These are phyloP conservation scores for Amaranthus cruentus DNA, from an alignment of 148 eudicot species.

Conservation along the genomic window DNA sequence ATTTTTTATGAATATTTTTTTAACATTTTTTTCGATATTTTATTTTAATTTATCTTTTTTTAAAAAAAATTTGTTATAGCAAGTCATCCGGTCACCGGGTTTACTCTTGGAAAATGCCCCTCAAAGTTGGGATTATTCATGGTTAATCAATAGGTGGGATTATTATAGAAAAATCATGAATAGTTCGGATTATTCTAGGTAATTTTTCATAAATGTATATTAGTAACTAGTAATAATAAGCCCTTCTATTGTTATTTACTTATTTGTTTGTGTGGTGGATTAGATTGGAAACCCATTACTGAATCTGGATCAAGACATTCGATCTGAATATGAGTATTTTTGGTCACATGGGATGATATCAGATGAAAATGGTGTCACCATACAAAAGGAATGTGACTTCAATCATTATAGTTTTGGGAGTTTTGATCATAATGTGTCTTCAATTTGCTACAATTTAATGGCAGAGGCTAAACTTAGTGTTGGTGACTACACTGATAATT, in stretches of 20 bases:
- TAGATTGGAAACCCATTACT: constrained; percentile 95
- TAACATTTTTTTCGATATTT: too few relatives aligned
- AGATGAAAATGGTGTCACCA: constrained; percentile 73
- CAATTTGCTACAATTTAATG: constrained; percentile 55
- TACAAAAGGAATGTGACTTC: constrained; percentile 72
- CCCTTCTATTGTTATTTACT: neutral
- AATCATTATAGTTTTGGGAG: constrained; percentile 59
- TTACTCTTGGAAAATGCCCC: too few relatives aligned
- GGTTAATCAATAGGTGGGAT: too few relatives aligned
- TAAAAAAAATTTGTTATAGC: too few relatives aligned
- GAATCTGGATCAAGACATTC: constrained; percentile 72
- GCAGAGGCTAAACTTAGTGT: constrained; percentile 51
- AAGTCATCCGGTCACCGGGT: too few relatives aligned
- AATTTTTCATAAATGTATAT: too few relatives aligned
- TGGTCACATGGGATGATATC: constrained; percentile 99
- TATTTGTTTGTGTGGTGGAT: neutral
- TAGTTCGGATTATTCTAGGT: too few relatives aligned
- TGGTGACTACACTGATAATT: constrained; percentile 59
- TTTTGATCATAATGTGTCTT: constrained; percentile 55
- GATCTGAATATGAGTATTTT: constrained; percentile 66
- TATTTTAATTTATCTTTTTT: too few relatives aligned
- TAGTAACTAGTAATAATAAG: too few relatives aligned
- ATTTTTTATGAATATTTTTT: too few relatives aligned
- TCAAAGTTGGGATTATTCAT: too few relatives aligned
- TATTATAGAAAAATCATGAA: too few relatives aligned